Evolutionary conservation across 768 basidiomycete species (phyloP).

Genomic region (Mycena venus): DNA sequence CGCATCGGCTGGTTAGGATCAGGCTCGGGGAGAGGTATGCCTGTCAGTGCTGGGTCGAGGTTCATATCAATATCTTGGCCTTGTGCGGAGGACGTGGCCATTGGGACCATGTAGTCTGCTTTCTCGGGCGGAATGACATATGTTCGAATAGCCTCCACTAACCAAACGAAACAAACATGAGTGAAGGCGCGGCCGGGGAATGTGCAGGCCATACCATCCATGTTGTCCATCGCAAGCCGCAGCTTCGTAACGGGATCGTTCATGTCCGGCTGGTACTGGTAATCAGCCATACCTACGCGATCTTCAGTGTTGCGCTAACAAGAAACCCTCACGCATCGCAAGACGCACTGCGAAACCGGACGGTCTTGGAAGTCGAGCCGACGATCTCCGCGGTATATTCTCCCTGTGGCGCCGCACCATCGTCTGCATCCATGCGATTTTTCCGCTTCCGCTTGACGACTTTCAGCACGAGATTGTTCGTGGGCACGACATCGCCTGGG

Average conservation of each 20-base stretch:
- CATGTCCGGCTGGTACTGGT: conserved; percentile 85
- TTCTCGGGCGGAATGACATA: conserved; percentile 79
- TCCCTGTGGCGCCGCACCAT: conserved; percentile 60
- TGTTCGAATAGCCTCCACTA: conserved; percentile 83
- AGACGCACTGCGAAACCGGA: conserved; percentile 90
- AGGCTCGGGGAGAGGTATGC: conserved; percentile 32
- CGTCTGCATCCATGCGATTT: conserved; percentile 38
- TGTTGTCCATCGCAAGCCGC: conserved; percentile 78
- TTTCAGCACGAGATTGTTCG: conserved; percentile 88
- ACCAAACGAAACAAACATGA: neutral
- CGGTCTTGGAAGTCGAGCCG: conserved; percentile 85
- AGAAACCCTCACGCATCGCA: neutral
- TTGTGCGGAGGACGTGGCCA: conserved; percentile 35
- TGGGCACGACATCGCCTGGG: conserved; percentile 81
- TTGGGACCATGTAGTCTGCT: conserved; percentile 68
- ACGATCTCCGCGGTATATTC: conserved; percentile 82
- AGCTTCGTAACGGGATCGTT: conserved; percentile 79
- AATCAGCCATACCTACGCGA: conserved; percentile 89
- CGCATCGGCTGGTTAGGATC: conserved; percentile 40
- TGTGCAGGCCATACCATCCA: conserved; percentile 77
- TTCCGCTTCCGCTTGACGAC: conserved; percentile 77
- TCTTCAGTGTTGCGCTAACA: neutral
- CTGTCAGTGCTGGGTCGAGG: conserved; percentile 65
- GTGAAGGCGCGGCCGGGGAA: neutral
- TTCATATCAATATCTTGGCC: conserved; percentile 50